Conservation (phyloP, 208 protist species). For the Trypanosoma lewisi region DNA sequence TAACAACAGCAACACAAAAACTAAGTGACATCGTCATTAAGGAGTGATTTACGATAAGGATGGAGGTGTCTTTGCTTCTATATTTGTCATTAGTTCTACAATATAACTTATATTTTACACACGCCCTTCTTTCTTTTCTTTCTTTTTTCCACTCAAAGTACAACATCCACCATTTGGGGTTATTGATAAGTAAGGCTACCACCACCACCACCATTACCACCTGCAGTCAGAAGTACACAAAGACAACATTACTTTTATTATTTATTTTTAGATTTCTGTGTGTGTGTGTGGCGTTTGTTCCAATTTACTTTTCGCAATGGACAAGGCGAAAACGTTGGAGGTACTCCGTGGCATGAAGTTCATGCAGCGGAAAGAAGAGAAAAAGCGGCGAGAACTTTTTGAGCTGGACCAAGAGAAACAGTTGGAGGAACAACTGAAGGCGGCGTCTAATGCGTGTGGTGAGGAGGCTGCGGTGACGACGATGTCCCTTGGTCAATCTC, state of each 20-base stretch:
- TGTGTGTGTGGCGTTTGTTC: not conserved
- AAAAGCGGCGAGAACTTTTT: conserved; percentile 69
- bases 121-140: no score
- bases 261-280: conserved; percentile 9
- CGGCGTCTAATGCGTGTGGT: not conserved
- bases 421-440: conserved; percentile 41
- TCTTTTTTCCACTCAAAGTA: no score
- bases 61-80: no score
- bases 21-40: no score
- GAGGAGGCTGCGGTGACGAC: not conserved
- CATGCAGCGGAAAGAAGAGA: conserved; percentile 91
- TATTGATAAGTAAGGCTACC: no score
- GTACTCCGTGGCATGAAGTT: conserved; percentile 89
- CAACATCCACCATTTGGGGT: no score
- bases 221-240: no score
- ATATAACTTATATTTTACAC: no score
- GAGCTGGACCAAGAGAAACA: conserved; percentile 60
- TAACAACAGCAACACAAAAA: no score
- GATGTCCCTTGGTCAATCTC: not conserved
- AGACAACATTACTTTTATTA: conserved; percentile 1
- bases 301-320: conserved; percentile 33
- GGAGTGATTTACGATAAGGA: no score
- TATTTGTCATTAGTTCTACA: no score
- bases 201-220: no score
- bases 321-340: conserved; percentile 80